phyloP scores from a whole-genome alignment of 2,329 filamentous ascomycete species.

The Penicillium sp. region DNA sequence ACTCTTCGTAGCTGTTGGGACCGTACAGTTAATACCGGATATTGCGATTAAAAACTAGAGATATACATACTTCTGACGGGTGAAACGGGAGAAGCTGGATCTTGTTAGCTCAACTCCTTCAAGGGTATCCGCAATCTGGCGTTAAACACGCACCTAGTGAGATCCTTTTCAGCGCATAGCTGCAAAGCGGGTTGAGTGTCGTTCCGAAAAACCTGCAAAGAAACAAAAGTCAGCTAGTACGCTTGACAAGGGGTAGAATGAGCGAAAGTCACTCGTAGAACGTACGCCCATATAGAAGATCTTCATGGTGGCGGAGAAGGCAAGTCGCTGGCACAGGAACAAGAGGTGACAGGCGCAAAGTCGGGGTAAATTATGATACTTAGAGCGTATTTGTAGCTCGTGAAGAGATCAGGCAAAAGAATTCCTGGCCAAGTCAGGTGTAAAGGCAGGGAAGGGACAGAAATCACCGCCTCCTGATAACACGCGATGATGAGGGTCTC shows the following conservation, averaged over 20 bases:
- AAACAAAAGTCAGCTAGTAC: neutral
- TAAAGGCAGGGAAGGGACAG: neutral
- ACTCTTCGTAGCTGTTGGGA: slow-evolving; percentile 51
- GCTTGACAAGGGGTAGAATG: neutral
- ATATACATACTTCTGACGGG: slow-evolving; percentile 58
- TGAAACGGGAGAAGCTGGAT: slow-evolving; percentile 68
- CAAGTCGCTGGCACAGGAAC: slow-evolving; percentile 5
- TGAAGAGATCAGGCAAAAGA: neutral
- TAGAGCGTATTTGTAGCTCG: neutral
- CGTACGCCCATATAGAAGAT: slow-evolving; percentile 81
- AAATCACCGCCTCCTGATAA: slow-evolving; percentile 12
- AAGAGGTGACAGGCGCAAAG: neutral
- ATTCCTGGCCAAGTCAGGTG: slow-evolving; percentile 1
- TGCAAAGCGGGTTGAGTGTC: slow-evolving; percentile 70
- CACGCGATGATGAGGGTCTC: slow-evolving; percentile 12
- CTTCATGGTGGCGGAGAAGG: slow-evolving; percentile 62
- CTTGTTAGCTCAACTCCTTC: slow-evolving; percentile 7
- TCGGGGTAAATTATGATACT: neutral
- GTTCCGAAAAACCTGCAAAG: slow-evolving; percentile 72
- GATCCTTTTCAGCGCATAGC: slow-evolving; percentile 70
- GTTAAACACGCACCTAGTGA: slow-evolving; percentile 48
- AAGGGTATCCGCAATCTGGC: neutral
- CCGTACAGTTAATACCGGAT: slow-evolving; percentile 5
- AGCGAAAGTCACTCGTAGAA: slow-evolving; percentile 10
- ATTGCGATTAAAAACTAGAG: neutral